Evolutionary conservation across 2,329 filamentous ascomycete species (phyloP).

Genomic region (Orbilia oligospora): DNA sequence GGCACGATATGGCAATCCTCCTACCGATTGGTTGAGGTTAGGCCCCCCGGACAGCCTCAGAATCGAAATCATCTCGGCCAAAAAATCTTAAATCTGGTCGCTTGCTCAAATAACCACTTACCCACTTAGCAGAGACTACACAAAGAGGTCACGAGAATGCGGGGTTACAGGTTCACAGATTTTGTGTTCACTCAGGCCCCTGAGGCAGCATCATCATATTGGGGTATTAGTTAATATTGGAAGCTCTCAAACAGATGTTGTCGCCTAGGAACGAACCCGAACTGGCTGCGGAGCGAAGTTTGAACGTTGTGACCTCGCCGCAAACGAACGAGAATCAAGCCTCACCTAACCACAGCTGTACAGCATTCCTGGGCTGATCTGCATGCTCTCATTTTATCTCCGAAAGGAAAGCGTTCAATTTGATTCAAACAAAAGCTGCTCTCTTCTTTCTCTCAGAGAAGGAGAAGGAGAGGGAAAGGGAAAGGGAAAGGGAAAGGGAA

Average conservation of each 20-base stretch:
- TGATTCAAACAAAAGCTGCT: slow-evolving; percentile 52
- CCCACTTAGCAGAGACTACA: neutral
- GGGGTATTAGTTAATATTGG: neutral
- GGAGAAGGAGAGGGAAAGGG: too few species aligned
- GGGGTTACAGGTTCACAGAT: slow-evolving; percentile 5
- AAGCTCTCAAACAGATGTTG: slow-evolving; percentile 13
- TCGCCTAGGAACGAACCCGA: slow-evolving; percentile 13
- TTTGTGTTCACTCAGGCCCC: neutral
- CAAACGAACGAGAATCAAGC: slow-evolving; percentile 21
- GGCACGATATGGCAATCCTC: neutral
- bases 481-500: too few species aligned
- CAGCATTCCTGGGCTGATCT: slow-evolving; percentile 35
- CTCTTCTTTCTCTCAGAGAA: slow-evolving; percentile 13
- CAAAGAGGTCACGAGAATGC: slow-evolving; percentile 18
- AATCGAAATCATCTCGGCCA: slow-evolving; percentile 9
- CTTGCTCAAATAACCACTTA: slow-evolving; percentile 13
- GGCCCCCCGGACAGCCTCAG: neutral
- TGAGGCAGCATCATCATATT: slow-evolving; percentile 7
- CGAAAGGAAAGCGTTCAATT: slow-evolving; percentile 54
- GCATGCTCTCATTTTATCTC: slow-evolving; percentile 59
- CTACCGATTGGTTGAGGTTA: neutral
- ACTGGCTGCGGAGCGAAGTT: neutral
- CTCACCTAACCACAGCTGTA: too few species aligned
- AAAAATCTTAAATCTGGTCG: neutral
- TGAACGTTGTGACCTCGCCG: slow-evolving; percentile 1